Evolutionary conservation across 129 eudicot genomes (phyloP).

Genomic region (Pseudognaphalium luteoalbum): DNA sequence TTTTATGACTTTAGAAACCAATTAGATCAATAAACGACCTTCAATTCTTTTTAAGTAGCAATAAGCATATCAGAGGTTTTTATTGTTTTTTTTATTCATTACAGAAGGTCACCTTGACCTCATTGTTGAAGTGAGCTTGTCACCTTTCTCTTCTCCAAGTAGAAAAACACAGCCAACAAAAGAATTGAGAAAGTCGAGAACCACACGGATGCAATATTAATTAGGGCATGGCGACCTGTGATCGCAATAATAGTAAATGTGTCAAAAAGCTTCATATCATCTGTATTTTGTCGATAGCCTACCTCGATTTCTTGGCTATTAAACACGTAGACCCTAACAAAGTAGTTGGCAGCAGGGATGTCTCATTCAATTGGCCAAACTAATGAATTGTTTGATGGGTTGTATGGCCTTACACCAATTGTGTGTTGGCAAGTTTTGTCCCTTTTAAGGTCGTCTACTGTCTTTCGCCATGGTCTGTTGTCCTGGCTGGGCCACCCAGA

Average conservation of each 20-base stretch:
- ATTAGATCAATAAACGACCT: too few species aligned
- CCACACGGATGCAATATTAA: constrained; percentile 57
- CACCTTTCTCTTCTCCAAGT: constrained; percentile 60
- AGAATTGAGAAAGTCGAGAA: constrained; percentile 66
- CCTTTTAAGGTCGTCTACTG: constrained; percentile 44
- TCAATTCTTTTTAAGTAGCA: too few species aligned
- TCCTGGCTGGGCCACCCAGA: constrained; percentile 64
- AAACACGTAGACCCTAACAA: constrained; percentile 55
- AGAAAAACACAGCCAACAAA: constrained; percentile 61
- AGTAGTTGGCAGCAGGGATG: constrained; percentile 57
- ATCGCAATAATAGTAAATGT: constrained; percentile 45
- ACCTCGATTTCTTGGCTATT: constrained; percentile 38
- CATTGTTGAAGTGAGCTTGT: constrained; percentile 36
- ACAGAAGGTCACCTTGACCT: constrained; percentile 18
- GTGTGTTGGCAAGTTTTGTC: constrained; percentile 78
- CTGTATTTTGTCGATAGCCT: constrained; percentile 62
- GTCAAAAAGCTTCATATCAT: constrained; percentile 37
- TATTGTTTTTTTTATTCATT: too few species aligned
- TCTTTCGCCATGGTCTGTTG: constrained; percentile 76
- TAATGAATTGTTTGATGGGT: constrained; percentile 41
- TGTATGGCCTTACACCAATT: constrained; percentile 47
- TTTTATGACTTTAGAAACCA: neutral
- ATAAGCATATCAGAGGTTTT: too few species aligned
- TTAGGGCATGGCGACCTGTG: constrained; percentile 55
- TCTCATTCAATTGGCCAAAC: constrained; percentile 48